Evolutionary conservation across 2,329 filamentous ascomycete species (phyloP), one percentile per base, ranked within the genome.

Genomic region (Coniochaeta sp.): DNA sequence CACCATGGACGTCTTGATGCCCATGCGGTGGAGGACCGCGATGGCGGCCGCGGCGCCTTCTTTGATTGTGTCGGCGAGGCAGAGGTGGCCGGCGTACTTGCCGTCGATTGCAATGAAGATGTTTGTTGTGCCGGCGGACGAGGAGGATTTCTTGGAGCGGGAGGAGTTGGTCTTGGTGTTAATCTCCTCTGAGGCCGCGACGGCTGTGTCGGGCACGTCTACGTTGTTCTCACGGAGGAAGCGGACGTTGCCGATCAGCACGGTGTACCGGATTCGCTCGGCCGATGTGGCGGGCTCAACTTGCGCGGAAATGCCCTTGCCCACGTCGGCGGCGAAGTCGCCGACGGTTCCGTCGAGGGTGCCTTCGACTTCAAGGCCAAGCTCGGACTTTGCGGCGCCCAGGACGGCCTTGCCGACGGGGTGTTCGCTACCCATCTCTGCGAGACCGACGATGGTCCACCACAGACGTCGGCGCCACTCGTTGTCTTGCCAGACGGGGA

Each of bases 401-500:
- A 96, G 79, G 58, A 98, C 90, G 16, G 95, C 93, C 68, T 87
- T 91, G n/a, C 93, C 95, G 60, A 98, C 90, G 0, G 95, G 95
- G 70, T 99, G 95, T 74, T 99, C 95, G 69, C 91, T 96, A 65
- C 91, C 90, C 84, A 92, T 92, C 76, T 99, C 95, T 0, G 93
- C 89, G n/a, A 98, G 86, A 52, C 93, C 95, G 60, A 99, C 86
- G 62, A 97, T 82, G n/a, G 90, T 86, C 95, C 95, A 99, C 93
- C 93, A 99, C 3, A 96, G 80, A 36, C 86, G 86, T 62, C 83
- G 85, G 60, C 85, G 85, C 79, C 83, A 85, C 34, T 89, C 84
- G 60, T 81, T 87, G 26, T 81, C 81, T 50, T 83, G 79, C 93
- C 93, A 98, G 1, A 80, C 73, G 8, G 84, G 76, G 34, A 84